Conservation (phyloP, 2,329 filamentous ascomycete species). For the Cladosporium oxysporum region DNA sequence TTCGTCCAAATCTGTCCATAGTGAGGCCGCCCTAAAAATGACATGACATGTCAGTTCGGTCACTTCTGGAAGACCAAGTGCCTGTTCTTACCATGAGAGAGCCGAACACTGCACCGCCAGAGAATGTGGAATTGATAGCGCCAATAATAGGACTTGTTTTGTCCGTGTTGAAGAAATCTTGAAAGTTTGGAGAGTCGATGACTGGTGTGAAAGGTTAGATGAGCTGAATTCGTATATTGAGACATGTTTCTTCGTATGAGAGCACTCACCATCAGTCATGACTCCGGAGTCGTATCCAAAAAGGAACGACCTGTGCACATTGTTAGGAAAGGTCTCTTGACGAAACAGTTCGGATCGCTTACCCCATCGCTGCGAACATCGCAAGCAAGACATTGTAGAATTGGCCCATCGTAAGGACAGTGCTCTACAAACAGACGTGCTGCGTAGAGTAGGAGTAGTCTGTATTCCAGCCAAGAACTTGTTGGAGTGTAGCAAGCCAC, state of each 20-base stretch:
- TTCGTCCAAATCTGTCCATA: slow-evolving; percentile 63
- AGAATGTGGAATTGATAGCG: slow-evolving; percentile 45
- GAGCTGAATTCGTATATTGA: neutral
- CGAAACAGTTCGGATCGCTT: neutral
- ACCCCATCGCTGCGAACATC: slow-evolving; percentile 34
- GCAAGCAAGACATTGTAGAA: slow-evolving; percentile 34
- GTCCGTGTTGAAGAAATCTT: slow-evolving; percentile 54
- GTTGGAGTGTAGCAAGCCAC: neutral
- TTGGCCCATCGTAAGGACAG: slow-evolving; percentile 12
- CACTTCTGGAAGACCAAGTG: neutral
- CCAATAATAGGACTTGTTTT: slow-evolving; percentile 43
- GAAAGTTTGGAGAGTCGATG: slow-evolving; percentile 58
- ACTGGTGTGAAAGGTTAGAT: slow-evolving; percentile 30
- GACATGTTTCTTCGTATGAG: neutral
- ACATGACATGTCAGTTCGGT: neutral
- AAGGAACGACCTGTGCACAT: slow-evolving; percentile 38
- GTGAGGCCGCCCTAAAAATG: slow-evolving; percentile 48
- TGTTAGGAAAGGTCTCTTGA: slow-evolving; percentile 19
- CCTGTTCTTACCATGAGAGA: slow-evolving; percentile 47
- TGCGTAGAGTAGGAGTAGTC: neutral
- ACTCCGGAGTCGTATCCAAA: slow-evolving; percentile 53
- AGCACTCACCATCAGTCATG: slow-evolving; percentile 44
- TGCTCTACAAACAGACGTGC: neutral
- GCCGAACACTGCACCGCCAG: slow-evolving; percentile 35
- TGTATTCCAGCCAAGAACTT: neutral